Evolutionary conservation across 495 filamentous ascomycete genomes (phyloP).

Genomic region (Hypoxylon crocopeplum): DNA sequence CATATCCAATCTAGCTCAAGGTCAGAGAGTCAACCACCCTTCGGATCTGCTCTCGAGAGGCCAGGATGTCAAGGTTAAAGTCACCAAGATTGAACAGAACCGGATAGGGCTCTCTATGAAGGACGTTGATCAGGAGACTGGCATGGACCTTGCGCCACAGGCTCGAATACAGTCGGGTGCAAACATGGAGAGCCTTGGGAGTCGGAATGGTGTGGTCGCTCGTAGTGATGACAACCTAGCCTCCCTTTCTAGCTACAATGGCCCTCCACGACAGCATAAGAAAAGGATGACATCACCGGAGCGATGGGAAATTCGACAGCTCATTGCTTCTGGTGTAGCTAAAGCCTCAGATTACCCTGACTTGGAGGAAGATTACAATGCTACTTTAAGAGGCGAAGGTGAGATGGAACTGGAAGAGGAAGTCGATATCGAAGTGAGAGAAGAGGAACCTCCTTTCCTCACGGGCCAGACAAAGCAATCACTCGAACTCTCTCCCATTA

Average conservation of each 20-base stretch:
- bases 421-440: conserved; percentile 93
- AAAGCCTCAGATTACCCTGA: conserved; percentile 93
- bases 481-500: conserved; percentile 90
- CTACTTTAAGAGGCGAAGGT: conserved; percentile 82
- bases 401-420: conserved; percentile 96
- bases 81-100: conserved; percentile 80
- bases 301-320: conserved; percentile 94
- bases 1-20: conserved; percentile 91
- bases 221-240: conserved; percentile 60
- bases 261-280: conserved; percentile 64
- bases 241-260: conserved; percentile 66
- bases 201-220: conserved; percentile 61
- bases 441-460: conserved; percentile 96
- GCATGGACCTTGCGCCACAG: conserved; percentile 82
- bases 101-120: conserved; percentile 94
- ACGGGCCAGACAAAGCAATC: conserved; percentile 96
- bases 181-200: conserved; percentile 83
- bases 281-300: conserved; percentile 97
- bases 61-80: conserved; percentile 91
- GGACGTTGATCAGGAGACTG: conserved; percentile 91
- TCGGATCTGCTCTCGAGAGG: conserved; percentile 82
- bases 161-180: conserved; percentile 86
- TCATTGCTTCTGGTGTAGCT: conserved; percentile 92
- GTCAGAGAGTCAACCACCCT: conserved; percentile 87
- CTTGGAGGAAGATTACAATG: conserved; percentile 91